Base-by-base conservation (phyloP, 495 filamentous ascomycete species). In the Corynascus novoguineensis region DNA sequence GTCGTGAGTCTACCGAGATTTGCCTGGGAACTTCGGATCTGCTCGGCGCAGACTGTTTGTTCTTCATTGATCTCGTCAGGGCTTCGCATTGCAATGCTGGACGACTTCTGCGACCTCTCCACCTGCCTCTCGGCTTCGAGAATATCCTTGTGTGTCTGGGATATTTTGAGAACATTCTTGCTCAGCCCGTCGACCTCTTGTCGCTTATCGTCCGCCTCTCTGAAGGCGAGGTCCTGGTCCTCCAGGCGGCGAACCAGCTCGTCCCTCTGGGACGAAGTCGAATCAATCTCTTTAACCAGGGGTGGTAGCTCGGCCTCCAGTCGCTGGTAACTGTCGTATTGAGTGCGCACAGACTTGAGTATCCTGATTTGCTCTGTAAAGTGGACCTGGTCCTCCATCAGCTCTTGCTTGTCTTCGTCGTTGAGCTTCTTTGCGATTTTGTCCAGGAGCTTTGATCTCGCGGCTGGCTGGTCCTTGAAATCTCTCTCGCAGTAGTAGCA, bases 41-140 rank as follows among this genome's bases (percentile, higher is more conserved):
- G 82, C 57, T 91, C 89, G n/a, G 78, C 80, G 60, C 85, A 78
- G 27, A 73, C 67, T 21, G 82, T 80, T 53, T 89, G 82, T 49
- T 93, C 81, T 15, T 87, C 81, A 60, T 91, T 88, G 57, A 97
- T 89, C 59, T 95, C 88, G 49, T 96, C 86, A 17, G 90, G 73
- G 7, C 86, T 86, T 58, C 86, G 83, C 5, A 80, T 73, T 15
- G 78, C 63, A 3, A 83, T 82, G 59, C 77, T 71, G 15, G 86
- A 81, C 48, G 85, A 81, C 61, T 96, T 83, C 56, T 91, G 89
- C 8, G 81, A 80, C 11, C 87, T 81, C 58, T 84, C 74, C 49
- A 95, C 84, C 64, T 95, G 85, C 51, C 73, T 72, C 61, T 87
- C 78, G 45, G 86, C 82, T 28, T 82, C 81, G 34, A 77, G 73